Conservation (phyloP, 164 flowering plant species). For the Magnolia kwangsiensis region DNA sequence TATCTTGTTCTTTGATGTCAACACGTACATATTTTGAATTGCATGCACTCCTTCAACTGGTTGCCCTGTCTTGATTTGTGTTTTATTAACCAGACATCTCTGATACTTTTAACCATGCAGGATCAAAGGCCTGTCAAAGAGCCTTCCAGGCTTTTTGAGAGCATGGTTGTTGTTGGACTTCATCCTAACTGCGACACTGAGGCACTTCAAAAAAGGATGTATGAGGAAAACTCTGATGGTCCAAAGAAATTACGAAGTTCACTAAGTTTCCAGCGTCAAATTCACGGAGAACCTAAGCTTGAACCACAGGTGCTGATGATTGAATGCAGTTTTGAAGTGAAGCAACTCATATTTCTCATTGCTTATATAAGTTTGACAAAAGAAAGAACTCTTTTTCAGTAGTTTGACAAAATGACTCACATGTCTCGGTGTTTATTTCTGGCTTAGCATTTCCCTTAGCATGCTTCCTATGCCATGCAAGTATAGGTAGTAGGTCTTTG, state of each 20-base stretch:
- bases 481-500: no score
- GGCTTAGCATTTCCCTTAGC: neutral
- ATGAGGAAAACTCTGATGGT: slow-evolving; percentile 63
- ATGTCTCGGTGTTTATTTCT: neutral
- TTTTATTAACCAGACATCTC: slow-evolving; percentile 2
- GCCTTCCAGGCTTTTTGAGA: slow-evolving; percentile 90
- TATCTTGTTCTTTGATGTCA: neutral
- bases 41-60: neutral
- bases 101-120: slow-evolving; percentile 36
- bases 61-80: neutral
- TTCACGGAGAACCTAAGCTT: slow-evolving; percentile 69
- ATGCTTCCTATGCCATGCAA: neutral
- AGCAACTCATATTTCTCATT: neutral
- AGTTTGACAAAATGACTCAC: neutral
- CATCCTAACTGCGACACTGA: slow-evolving; percentile 79
- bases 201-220: slow-evolving; percentile 57
- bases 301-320: slow-evolving; percentile 80
- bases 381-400: no score
- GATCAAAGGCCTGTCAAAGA: slow-evolving; percentile 75
- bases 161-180: slow-evolving; percentile 98
- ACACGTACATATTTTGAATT: neutral
- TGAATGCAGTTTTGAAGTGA: neutral
- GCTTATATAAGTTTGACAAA: no score
- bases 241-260: slow-evolving; percentile 58
- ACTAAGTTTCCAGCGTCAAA: slow-evolving; percentile 48